phyloP scores from a whole-genome alignment of 2,329 filamentous ascomycete genomes.

The Sarocladiaceae sp. region DNA sequence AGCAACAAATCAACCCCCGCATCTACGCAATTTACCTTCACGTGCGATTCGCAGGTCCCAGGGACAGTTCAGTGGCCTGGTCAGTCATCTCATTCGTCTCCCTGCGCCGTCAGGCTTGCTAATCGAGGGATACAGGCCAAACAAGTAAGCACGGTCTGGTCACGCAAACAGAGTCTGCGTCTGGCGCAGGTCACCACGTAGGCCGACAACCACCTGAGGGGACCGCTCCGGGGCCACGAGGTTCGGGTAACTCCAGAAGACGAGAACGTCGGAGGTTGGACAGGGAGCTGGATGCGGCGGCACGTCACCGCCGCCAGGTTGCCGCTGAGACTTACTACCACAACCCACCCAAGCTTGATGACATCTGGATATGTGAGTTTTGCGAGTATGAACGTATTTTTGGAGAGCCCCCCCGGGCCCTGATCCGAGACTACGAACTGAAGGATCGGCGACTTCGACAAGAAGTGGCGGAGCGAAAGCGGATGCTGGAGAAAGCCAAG shows the following conservation, averaged over 20 bases:
- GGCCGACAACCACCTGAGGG: neutral
- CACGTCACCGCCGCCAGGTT: constrained; percentile 68
- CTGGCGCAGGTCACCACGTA: neutral
- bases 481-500: constrained; percentile 86
- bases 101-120: no score
- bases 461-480: constrained; percentile 76
- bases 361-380: constrained; percentile 95
- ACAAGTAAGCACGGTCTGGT: constrained; percentile 17
- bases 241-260: constrained; percentile 28
- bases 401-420: constrained; percentile 72
- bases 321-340: constrained; percentile 72
- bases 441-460: constrained; percentile 84
- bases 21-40: constrained; percentile 92
- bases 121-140: no score
- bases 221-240: constrained; percentile 12
- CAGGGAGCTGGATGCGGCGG: constrained; percentile 68
- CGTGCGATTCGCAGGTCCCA: constrained; percentile 82
- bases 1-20: constrained; percentile 56
- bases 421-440: constrained; percentile 89
- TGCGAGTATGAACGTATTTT: constrained; percentile 98
- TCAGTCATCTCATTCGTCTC: no score
- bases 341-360: constrained; percentile 61
- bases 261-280: constrained; percentile 60
- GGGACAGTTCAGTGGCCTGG: constrained; percentile 73
- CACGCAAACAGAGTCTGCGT: constrained; percentile 13